Conservation (phyloP, 2,329 filamentous ascomycete genomes). For the Anthostomella pinea region DNA sequence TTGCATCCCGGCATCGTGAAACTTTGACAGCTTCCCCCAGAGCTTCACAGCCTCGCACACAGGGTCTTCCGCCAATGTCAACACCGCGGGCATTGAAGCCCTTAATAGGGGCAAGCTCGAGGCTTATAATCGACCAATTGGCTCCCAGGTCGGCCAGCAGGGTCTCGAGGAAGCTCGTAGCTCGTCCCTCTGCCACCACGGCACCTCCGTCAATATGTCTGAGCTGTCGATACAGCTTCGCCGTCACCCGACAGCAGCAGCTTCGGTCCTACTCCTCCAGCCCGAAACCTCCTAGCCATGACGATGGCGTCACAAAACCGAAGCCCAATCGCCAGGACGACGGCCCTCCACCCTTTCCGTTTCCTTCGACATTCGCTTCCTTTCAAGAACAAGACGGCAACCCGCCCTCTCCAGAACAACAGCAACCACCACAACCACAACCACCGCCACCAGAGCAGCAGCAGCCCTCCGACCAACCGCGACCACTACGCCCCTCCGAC, state of each 20-base stretch:
- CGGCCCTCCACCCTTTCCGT: constrained; percentile 4
- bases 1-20: constrained; percentile 1
- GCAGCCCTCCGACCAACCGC: too few species aligned
- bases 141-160: constrained; percentile 16
- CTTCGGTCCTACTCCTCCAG: constrained; percentile 32
- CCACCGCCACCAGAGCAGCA: constrained; percentile 5
- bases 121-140: constrained; percentile 28
- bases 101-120: constrained; percentile 26
- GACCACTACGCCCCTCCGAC: constrained; percentile 6
- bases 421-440: constrained; percentile 5
- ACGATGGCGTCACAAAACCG: constrained; percentile 4
- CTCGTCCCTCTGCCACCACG: constrained; percentile 7
- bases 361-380: constrained; percentile 2
- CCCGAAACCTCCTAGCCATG: constrained; percentile 20
- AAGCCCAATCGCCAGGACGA: constrained; percentile 1
- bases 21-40: not conserved
- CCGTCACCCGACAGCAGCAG: constrained; percentile 16
- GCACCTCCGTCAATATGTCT: constrained; percentile 25
- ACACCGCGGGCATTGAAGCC: constrained; percentile 25
- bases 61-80: constrained; percentile 21
- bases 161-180: constrained; percentile 21
- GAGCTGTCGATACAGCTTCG: constrained; percentile 23
- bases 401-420: constrained; percentile 4
- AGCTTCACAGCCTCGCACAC: not conserved
- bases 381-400: not conserved